These are phyloP conservation scores for Alternaria sp. DNA, from an alignment of 2,329 filamentous ascomycete species.

Conservation along the genomic window DNA sequence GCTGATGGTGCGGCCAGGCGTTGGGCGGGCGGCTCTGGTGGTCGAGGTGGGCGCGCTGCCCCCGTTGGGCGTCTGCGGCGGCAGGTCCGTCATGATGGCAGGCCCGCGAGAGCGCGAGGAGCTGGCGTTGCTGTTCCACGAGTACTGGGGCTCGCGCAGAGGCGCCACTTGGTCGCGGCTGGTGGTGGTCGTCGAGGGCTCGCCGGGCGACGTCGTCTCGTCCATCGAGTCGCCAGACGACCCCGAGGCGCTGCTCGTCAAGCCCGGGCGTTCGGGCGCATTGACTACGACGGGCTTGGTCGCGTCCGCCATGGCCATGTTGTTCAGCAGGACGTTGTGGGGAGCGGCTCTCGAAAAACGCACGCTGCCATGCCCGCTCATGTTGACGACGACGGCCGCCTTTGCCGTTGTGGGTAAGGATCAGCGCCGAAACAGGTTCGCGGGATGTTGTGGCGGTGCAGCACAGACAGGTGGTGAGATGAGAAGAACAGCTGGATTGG, in stretches of 20 bases:
- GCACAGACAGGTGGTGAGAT: background rate
- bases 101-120: constrained; percentile 34
- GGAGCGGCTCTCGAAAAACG: constrained; percentile 33
- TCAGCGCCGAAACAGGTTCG: constrained; percentile 12
- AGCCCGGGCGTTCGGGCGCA: constrained; percentile 25
- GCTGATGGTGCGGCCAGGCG: constrained; percentile 54
- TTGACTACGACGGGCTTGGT: constrained; percentile 41
- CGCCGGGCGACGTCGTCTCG: constrained; percentile 34
- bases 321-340: constrained; percentile 20
- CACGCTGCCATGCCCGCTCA: constrained; percentile 34
- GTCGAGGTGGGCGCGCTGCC: constrained; percentile 26
- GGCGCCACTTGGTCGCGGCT: constrained; percentile 41
- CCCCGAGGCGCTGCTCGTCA: constrained; percentile 44
- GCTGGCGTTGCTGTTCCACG: constrained; percentile 30
- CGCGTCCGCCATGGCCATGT: constrained; percentile 33
- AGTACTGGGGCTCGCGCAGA: constrained; percentile 29
- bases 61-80: constrained; percentile 35
- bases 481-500: background rate
- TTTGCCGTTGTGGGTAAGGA: constrained; percentile 12
- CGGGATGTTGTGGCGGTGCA: constrained; percentile 18
- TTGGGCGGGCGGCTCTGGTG: constrained; percentile 44
- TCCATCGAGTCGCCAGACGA: constrained; percentile 53
- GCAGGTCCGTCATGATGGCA: constrained; percentile 34
- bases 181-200: constrained; percentile 25
- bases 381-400: constrained; percentile 15